phyloP scores from a whole-genome alignment of 1,139 yeast species.

The Kodamaea suecica region DNA sequence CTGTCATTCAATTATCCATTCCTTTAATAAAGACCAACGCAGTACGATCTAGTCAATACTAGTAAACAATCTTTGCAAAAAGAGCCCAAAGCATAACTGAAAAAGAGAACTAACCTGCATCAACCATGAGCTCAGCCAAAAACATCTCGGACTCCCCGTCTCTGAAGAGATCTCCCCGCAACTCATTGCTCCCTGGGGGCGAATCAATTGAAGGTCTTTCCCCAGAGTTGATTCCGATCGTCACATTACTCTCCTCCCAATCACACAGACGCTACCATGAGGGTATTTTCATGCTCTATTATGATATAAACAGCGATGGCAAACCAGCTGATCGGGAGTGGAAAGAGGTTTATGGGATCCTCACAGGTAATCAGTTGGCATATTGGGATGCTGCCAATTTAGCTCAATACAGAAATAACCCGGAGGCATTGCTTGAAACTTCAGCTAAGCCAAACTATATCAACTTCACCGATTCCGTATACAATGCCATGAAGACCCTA shows the following conservation, averaged over 20 bases:
- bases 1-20: no score
- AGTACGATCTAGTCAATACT: no score
- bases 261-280: conserved; percentile 70
- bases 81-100: conserved; percentile 4
- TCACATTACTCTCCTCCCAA: conserved; percentile 69
- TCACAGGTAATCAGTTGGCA: conserved; percentile 87
- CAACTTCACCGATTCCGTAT: conserved; percentile 88
- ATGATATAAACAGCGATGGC: conserved; percentile 79
- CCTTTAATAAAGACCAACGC: no score
- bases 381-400: conserved; percentile 86
- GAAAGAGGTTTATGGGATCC: conserved; percentile 89
- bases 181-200: conserved; percentile 5
- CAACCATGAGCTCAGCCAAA: conserved; percentile 12
- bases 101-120: conserved; percentile 1
- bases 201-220: conserved; percentile 21
- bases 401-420: conserved; percentile 50
- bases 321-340: conserved; percentile 79
- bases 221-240: conserved; percentile 77
- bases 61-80: no score
- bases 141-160: conserved; percentile 14
- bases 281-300: conserved; percentile 69
- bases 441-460: conserved; percentile 80
- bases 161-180: conserved; percentile 7
- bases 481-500: conserved; percentile 63
- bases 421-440: conserved; percentile 50